These are phyloP conservation scores for Penstemon davidsonii DNA, from an alignment of 257 asterid species.

Conservation along the genomic window DNA sequence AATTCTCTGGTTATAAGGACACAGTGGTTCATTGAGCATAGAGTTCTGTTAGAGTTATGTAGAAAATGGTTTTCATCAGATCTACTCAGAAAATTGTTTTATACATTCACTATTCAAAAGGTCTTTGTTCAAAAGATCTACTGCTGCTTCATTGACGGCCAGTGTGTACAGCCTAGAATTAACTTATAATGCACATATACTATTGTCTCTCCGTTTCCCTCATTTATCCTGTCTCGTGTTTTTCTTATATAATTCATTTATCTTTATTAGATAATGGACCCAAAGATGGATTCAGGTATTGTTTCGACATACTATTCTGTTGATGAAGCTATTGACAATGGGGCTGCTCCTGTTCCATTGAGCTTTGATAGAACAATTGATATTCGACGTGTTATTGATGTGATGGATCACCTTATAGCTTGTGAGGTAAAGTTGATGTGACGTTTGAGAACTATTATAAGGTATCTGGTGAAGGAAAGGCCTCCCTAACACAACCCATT, in stretches of 20 bases:
- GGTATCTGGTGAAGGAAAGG: constrained; percentile 15
- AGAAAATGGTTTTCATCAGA: constrained; percentile 12
- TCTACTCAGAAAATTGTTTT: neutral
- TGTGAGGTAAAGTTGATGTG: constrained; percentile 73
- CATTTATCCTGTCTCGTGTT: constrained; percentile 22
- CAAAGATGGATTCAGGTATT: constrained; percentile 99
- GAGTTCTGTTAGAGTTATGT: constrained; percentile 18
- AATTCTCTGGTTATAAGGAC: neutral
- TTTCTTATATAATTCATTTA: constrained; percentile 29
- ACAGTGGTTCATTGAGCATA: neutral
- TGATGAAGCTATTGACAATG: constrained; percentile 95
- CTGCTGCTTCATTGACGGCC: neutral
- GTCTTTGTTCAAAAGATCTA: neutral
- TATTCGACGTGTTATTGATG: constrained; percentile 64
- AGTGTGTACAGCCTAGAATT: neutral
- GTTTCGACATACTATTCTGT: constrained; percentile 86
- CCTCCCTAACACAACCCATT: constrained; percentile 12
- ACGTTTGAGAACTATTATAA: constrained; percentile 11
- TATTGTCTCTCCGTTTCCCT: constrained; percentile 14
- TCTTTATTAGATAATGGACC: constrained; percentile 88
- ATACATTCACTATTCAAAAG: neutral
- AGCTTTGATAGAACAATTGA: constrained; percentile 79
- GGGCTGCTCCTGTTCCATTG: constrained; percentile 97
- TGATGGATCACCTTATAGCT: constrained; percentile 94
- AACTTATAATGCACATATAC: constrained; percentile 8